Evolutionary conservation across 768 basidiomycete genomes (phyloP).

Genomic region (Hypholoma fasciculare): DNA sequence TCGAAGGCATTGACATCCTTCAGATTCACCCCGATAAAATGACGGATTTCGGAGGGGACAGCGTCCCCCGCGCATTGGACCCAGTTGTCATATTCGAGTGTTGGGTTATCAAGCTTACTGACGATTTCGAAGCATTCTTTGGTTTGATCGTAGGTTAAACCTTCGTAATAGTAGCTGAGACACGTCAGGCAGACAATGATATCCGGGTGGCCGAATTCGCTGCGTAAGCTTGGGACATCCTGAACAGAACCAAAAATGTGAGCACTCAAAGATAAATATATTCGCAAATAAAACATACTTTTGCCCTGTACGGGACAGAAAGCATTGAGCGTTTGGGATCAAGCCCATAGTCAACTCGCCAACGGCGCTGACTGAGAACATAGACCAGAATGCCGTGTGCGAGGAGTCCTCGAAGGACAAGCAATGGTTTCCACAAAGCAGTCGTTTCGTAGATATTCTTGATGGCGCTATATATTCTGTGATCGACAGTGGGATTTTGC

Average conservation of each 20-base stretch:
- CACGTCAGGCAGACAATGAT: conserved; percentile 45
- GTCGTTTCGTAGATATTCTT: conserved; percentile 15
- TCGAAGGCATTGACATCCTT: too few relatives aligned
- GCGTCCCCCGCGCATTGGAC: too few relatives aligned
- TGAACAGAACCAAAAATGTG: conserved; percentile 9
- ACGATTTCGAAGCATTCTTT: conserved; percentile 36
- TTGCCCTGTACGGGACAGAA: conserved; percentile 54
- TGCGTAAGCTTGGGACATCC: conserved; percentile 42
- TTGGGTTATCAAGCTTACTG: conserved; percentile 39
- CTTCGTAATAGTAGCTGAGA: conserved; percentile 49
- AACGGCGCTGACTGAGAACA: conserved; percentile 37
- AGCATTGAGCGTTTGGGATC: conserved; percentile 40
- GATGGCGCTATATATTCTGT: conserved; percentile 1
- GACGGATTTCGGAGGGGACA: too few relatives aligned
- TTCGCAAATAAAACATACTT: conserved; percentile 6
- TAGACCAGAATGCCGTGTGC: conserved; percentile 39
- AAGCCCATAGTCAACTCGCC: conserved; percentile 55
- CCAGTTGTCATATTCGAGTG: not conserved
- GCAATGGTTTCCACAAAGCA: conserved; percentile 32
- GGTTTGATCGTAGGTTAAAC: conserved; percentile 40
- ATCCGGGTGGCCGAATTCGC: conserved; percentile 58
- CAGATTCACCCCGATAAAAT: too few relatives aligned
- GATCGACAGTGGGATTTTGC: not conserved
- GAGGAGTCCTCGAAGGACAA: conserved; percentile 47
- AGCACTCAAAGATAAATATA: not conserved